These are phyloP conservation scores for Plantago major DNA, from an alignment of 257 asterid species.

Conservation along the genomic window DNA sequence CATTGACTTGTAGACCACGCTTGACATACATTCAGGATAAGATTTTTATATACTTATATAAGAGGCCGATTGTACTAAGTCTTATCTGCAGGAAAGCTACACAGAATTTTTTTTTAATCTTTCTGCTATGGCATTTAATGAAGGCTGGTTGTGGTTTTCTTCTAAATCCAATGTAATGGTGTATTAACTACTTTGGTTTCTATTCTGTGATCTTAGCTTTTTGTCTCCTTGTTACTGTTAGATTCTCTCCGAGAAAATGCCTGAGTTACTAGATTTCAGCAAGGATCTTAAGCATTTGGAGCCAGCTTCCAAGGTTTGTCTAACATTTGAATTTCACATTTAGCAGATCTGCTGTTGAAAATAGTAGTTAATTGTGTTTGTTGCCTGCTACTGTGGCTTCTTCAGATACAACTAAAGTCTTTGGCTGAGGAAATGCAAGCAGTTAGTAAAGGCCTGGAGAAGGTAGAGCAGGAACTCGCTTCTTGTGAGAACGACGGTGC, in stretches of 20 bases:
- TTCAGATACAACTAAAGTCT: constrained; percentile 85
- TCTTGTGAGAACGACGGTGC: constrained; percentile 87
- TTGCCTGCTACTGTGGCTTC: constrained; percentile 23
- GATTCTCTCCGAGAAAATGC: constrained; percentile 88
- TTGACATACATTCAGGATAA: too few relatives aligned
- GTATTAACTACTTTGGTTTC: constrained; percentile 5
- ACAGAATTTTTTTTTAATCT: too few relatives aligned
- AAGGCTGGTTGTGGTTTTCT: background rate
- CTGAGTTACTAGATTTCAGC: constrained; percentile 81
- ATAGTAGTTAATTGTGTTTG: constrained; percentile 15
- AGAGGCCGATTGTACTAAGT: too few relatives aligned
- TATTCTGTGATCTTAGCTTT: constrained; percentile 6
- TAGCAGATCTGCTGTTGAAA: constrained; percentile 16
- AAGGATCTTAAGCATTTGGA: constrained; percentile 91
- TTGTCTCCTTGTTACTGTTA: constrained; percentile 19
- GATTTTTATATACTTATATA: too few relatives aligned
- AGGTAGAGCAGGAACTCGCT: constrained; percentile 88
- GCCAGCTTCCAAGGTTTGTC: constrained; percentile 86
- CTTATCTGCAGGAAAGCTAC: too few relatives aligned
- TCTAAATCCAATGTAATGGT: background rate
- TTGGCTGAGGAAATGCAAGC: constrained; percentile 99
- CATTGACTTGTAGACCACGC: too few relatives aligned
- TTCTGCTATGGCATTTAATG: too few relatives aligned
- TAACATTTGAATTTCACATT: constrained; percentile 9
- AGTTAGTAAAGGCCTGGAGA: constrained; percentile 94